Base-by-base conservation (phyloP, 345 rosid genomes). In the Cardamine occulta region DNA sequence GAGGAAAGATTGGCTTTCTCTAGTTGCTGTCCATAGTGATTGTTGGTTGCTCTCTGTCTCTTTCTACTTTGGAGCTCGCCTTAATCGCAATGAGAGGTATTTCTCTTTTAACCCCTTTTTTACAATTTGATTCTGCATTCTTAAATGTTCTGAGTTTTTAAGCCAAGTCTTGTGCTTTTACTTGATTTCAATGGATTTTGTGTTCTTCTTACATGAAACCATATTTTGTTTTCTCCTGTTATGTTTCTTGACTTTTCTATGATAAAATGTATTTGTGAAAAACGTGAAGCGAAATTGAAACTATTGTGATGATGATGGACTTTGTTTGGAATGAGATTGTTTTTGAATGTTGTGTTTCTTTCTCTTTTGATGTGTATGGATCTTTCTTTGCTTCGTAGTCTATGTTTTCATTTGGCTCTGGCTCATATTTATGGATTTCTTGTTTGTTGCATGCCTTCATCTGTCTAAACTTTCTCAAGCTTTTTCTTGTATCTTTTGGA, bases 11-110 rank as follows among this genome's bases (percentile, higher is more conserved):
- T 93, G 97, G 98, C 86, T 95, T 35, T 90, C 98, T 9, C 75
- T 95, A 42, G 91, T 95, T 63, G 97, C 99, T 5, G 97, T 95
- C 44, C 99, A 95, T 66, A 90, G 97, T 74, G 99, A 95, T 77
- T 92, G 94, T 8, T 95, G 99, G 99, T 81, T 95, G 90, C 89
- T 95, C 81, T 93, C 98, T 68, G 97, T 95, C 72, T 88, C 98
- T 61, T 95, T 95, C 86, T 93, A 93, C 80, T 84, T 89, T 52
- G 99, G 98, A 62, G 98, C 98, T 45, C 94, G 93, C 1, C 96
- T 95, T 81, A 90, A 88, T 67, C 87, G 97, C 65, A 89, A 85
- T 45, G 97, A 92, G 62, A 90, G 99, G 97, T 95, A 84, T 12
- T 15, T 39, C 63, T n/a, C 18, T 10, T 52, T 39, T 10, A 1